phyloP scores from a whole-genome alignment of 306 rosid species.

The Sphenostylis stenocarpa region DNA sequence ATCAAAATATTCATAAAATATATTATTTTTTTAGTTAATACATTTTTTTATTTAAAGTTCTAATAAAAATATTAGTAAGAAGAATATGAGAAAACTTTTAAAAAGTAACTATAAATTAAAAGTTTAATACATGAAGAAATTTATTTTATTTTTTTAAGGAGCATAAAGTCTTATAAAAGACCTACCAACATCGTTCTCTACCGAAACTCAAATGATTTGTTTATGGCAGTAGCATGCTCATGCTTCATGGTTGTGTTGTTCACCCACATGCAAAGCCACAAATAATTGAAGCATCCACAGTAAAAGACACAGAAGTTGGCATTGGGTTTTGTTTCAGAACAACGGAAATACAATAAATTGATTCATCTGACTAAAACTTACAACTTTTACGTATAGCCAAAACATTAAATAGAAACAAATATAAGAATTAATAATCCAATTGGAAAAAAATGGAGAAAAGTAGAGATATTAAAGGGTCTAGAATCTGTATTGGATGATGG shows the following conservation, averaged over 20 bases:
- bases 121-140: too few species aligned
- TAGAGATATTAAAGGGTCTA: not conserved
- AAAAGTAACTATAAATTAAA: too few species aligned
- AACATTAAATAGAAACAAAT: not conserved
- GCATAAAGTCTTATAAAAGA: too few species aligned
- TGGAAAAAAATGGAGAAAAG: not conserved
- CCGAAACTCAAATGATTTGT: too few species aligned
- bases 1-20: too few species aligned
- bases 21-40: too few species aligned
- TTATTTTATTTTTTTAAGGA: too few species aligned
- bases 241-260: not conserved
- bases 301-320: conserved; percentile 12
- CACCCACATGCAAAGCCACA: conserved; percentile 13
- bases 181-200: too few species aligned
- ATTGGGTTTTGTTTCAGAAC: conserved; percentile 4
- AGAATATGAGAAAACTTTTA: too few species aligned
- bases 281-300: conserved; percentile 1
- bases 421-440: not conserved
- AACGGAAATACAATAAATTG: not conserved
- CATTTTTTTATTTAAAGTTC: too few species aligned
- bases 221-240: not conserved
- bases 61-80: too few species aligned
- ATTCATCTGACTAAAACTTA: not conserved
- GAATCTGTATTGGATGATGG: not conserved
- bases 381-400: not conserved